A percentile compares a stretch with the other conserved stretches of the same genome.
Conservation (phyloP, 768 basidiomycete genomes). For the Candolleomyces aberdarensis region DNA sequence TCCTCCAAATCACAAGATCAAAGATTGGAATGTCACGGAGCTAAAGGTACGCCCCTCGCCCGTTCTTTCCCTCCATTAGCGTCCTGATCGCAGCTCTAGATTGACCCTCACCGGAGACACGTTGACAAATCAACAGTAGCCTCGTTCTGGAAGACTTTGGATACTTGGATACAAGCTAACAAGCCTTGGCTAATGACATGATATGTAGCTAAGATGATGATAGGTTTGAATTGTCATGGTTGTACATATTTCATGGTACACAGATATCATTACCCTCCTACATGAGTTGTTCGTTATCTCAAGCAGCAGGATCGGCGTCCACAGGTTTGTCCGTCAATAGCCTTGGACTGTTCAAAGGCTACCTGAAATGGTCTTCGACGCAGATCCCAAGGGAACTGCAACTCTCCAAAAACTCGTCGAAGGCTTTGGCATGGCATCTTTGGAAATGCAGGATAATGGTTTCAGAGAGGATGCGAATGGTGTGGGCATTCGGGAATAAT, state of each 20-base stretch:
- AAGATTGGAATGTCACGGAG: constrained; percentile 97
- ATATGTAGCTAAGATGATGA: neutral
- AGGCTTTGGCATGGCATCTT: neutral
- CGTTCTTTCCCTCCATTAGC: neutral
- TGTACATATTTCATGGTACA: too few species aligned
- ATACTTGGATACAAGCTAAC: constrained; percentile 77
- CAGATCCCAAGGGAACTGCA: neutral
- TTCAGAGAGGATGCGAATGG: neutral
- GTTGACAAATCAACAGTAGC: constrained; percentile 94
- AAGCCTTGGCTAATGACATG: constrained; percentile 69
- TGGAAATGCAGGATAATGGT: neutral
- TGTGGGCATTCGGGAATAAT: neutral
- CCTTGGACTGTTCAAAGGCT: neutral
- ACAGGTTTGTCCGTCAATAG: too few species aligned
- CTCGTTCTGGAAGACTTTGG: constrained; percentile 92
- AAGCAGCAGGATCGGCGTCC: too few species aligned
- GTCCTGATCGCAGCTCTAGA: constrained; percentile 41
- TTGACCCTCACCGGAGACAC: constrained; percentile 86
- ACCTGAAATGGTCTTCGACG: neutral
- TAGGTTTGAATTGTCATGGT: too few species aligned
- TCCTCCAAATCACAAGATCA: constrained; percentile 81
- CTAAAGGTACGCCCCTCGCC: constrained; percentile 59
- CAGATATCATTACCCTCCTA: too few species aligned
- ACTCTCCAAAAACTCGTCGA: neutral
- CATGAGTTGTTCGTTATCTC: too few species aligned